Evolutionary conservation across 176 grass and related monocot genomes (phyloP).

Genomic region (Phyllostachys edulis): DNA sequence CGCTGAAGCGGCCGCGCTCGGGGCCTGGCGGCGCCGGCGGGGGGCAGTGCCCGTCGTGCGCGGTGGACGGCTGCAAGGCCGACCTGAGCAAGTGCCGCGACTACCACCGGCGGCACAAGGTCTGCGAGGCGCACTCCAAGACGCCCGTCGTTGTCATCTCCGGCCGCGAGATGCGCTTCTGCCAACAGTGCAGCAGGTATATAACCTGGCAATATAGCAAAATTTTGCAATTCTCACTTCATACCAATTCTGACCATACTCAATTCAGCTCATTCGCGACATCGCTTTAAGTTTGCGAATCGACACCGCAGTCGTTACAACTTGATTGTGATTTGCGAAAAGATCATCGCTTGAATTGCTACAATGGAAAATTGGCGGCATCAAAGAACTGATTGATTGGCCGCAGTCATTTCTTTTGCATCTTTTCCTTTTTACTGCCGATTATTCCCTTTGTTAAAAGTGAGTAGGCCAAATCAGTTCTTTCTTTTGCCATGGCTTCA

Average conservation of each 20-base stretch:
- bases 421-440: conserved; percentile 36
- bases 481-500: conserved; percentile 34
- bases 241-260: background rate
- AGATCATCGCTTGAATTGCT: conserved; percentile 10
- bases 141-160: conserved; percentile 79
- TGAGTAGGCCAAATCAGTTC: conserved; percentile 37
- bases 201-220: background rate
- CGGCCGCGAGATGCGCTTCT: conserved; percentile 89
- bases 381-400: conserved; percentile 1
- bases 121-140: conserved; percentile 94
- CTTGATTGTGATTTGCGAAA: background rate
- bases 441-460: conserved; percentile 50
- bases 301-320: background rate
- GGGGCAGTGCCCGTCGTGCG: conserved; percentile 52
- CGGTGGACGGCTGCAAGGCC: conserved; percentile 81
- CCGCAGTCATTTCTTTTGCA: conserved; percentile 13
- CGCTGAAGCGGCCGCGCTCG: conserved; percentile 47
- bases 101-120: conserved; percentile 97
- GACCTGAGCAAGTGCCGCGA: conserved; percentile 88
- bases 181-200: conserved; percentile 99
- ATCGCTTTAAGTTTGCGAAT: background rate
- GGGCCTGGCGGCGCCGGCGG: background rate
- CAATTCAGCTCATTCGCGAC: background rate
- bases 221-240: background rate
- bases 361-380: background rate